Conservation (phyloP, 345 rosid species). For the Acer campestre region DNA sequence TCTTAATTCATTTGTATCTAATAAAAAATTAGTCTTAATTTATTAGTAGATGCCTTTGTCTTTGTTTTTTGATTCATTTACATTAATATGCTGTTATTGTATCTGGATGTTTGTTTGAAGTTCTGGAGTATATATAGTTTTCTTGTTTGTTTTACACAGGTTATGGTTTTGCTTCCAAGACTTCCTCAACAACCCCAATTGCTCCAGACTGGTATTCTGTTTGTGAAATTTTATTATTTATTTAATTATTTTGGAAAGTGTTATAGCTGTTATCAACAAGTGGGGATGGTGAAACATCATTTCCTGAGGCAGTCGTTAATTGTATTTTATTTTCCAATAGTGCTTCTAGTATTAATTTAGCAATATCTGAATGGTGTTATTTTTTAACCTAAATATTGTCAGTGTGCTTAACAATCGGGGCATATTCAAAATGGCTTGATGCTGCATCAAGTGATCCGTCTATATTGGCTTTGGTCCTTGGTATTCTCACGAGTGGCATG, state of each 20-base stretch:
- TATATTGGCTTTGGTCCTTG: conserved; percentile 71
- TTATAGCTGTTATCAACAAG: conserved; percentile 1
- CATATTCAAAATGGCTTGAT: conserved; percentile 96
- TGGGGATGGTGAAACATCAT: conserved; percentile 9
- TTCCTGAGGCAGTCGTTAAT: conserved; percentile 5
- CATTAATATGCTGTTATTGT: neutral
- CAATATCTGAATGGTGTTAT: conserved; percentile 13
- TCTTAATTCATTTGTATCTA: neutral
- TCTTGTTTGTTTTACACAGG: conserved; percentile 40
- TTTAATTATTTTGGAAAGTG: neutral
- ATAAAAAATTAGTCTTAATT: neutral
- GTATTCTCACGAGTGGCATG: conserved; percentile 85
- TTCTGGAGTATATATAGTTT: neutral
- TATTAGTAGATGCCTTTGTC: neutral
- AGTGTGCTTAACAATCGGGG: conserved; percentile 98
- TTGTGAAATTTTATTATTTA: neutral
- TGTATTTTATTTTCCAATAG: neutral
- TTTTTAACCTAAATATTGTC: conserved; percentile 33
- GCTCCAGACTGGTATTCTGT: conserved; percentile 79
- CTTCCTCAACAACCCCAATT: conserved; percentile 90
- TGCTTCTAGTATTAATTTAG: neutral
- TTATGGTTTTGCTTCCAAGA: conserved; percentile 82
- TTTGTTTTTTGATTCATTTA: neutral
- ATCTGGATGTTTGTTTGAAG: neutral
- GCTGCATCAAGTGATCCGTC: conserved; percentile 73